A percentile compares a stretch with the other conserved stretches of the same genome.
Evolutionary conservation across 352 stramenopile species (phyloP).

Genomic region (Globisporangium cederbergense): DNA sequence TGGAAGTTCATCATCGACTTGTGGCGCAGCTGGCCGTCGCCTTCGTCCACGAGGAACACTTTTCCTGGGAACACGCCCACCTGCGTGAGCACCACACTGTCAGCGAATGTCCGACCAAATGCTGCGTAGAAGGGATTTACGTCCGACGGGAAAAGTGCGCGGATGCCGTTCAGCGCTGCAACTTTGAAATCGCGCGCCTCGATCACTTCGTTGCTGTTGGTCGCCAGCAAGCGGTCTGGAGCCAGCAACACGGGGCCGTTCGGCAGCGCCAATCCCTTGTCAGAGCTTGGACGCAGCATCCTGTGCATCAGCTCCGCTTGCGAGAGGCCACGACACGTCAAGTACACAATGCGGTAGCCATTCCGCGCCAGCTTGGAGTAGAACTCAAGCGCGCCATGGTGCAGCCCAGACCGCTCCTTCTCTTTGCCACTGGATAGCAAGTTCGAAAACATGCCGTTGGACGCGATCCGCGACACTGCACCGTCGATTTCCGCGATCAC

Average conservation of each 20-base stretch:
- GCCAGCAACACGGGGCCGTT: conserved; percentile 70
- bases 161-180: conserved; percentile 54
- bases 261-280: conserved; percentile 35
- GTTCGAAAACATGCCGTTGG: conserved; percentile 27
- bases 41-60: conserved; percentile 64
- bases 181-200: conserved; percentile 67
- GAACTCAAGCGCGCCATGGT: conserved; percentile 72
- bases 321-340: conserved; percentile 61
- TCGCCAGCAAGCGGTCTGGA: conserved; percentile 51
- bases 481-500: conserved; percentile 84
- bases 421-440: conserved; percentile 39
- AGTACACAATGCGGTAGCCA: conserved; percentile 78
- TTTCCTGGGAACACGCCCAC: conserved; percentile 77
- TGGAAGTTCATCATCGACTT: conserved; percentile 57
- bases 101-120: conserved; percentile 61
- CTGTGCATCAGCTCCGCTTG: conserved; percentile 51
- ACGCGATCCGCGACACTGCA: conserved; percentile 50
- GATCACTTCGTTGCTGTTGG: conserved; percentile 36
- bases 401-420: conserved; percentile 37
- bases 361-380: conserved; percentile 65
- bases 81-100: conserved; percentile 60
- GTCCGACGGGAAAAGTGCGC: conserved; percentile 64
- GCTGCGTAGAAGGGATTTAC: conserved; percentile 83
- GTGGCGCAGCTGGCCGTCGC: conserved; percentile 53
- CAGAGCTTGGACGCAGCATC: conserved; percentile 15